A percentile compares a stretch with the other conserved stretches of the same genome.
These are phyloP conservation scores for Mucor plumbeus DNA, from an alignment of 371 early-diverging fungal species.

Conservation along the genomic window DNA sequence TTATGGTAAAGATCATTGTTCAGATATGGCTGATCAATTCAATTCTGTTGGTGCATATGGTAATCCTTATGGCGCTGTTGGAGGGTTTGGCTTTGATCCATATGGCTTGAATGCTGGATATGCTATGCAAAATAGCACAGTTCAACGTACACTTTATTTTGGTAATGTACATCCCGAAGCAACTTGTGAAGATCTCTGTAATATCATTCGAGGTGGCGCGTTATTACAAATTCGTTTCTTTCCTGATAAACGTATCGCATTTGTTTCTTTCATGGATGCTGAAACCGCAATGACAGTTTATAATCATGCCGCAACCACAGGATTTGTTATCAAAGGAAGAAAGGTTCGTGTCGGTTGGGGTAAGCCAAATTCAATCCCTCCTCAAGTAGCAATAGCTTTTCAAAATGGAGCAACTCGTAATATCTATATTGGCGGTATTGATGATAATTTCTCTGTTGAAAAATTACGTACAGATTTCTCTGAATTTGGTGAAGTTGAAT, in stretches of 20 bases:
- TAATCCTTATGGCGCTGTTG: conserved; percentile 3
- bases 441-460: conserved; percentile 60
- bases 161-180: conserved; percentile 76
- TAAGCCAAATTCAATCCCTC: conserved; percentile 63
- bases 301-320: conserved; percentile 58
- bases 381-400: conserved; percentile 60
- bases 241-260: conserved; percentile 78
- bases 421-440: conserved; percentile 76
- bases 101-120: conserved; percentile 4
- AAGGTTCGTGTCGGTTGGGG: conserved; percentile 83
- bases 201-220: conserved; percentile 83
- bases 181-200: conserved; percentile 81
- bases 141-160: conserved; percentile 68
- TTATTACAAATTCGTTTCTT: conserved; percentile 75
- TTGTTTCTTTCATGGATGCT: conserved; percentile 85
- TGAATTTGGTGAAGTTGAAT: conserved; percentile 79
- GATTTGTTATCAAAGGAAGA: conserved; percentile 68
- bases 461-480: conserved; percentile 68
- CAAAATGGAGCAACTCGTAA: conserved; percentile 78
- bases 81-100: conserved; percentile 18
- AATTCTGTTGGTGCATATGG: not conserved
- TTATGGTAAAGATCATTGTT: conserved; percentile 84
- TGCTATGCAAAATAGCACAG: conserved; percentile 2
- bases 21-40: conserved; percentile 23
- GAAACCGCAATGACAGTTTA: conserved; percentile 65